A percentile compares a stretch with the other conserved stretches of the same genome.
Conservation (phyloP, 2,329 filamentous ascomycete species). For the Xylogone sp. region DNA sequence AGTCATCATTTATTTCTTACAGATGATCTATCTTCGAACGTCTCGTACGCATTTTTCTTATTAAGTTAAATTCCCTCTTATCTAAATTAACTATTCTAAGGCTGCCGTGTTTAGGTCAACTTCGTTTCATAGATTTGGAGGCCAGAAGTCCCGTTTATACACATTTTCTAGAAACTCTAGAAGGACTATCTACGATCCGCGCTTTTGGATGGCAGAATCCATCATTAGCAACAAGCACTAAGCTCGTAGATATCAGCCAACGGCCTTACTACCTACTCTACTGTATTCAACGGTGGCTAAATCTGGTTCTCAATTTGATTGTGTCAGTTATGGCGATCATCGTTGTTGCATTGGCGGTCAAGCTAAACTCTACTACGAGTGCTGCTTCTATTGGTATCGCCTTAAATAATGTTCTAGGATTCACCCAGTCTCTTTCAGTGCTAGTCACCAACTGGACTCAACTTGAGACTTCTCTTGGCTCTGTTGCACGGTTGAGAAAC, state of each 20-base stretch:
- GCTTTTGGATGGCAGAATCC: constrained; percentile 51
- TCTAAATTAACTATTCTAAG: too few relatives aligned
- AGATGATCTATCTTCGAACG: constrained; percentile 55
- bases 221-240: constrained; percentile 40
- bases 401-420: constrained; percentile 14
- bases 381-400: constrained; percentile 15
- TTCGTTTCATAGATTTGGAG: constrained; percentile 58
- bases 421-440: constrained; percentile 9
- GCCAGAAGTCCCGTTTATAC: constrained; percentile 57
- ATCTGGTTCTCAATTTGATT: constrained; percentile 47
- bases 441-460: constrained; percentile 44
- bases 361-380: constrained; percentile 9
- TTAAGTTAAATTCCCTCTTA: too few relatives aligned
- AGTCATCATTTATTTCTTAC: constrained; percentile 43
- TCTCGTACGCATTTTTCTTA: too few relatives aligned
- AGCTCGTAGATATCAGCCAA: constrained; percentile 49
- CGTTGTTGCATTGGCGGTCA: constrained; percentile 14
- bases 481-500: constrained; percentile 49
- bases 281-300: constrained; percentile 55
- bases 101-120: too few relatives aligned
- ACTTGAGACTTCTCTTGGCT: constrained; percentile 55
- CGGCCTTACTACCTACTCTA: constrained; percentile 53
- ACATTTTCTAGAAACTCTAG: constrained; percentile 53
- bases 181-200: constrained; percentile 50
- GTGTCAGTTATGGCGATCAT: constrained; percentile 18